phyloP scores from a whole-genome alignment of 2,329 filamentous ascomycete species.

The Verticillium nonalfalfae region DNA sequence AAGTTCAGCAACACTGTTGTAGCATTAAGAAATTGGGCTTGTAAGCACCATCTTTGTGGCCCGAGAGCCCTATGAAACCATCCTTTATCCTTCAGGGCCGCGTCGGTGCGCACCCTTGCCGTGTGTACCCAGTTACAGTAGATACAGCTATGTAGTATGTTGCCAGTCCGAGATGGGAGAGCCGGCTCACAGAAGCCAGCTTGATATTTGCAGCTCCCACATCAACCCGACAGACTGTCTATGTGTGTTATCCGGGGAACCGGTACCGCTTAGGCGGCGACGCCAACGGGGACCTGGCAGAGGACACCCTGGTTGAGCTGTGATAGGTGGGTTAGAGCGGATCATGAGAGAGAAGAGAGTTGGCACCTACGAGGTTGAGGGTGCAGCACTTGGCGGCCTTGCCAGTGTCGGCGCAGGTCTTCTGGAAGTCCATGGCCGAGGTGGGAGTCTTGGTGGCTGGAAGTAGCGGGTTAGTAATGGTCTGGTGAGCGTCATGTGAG shows the following conservation, averaged over 20 bases:
- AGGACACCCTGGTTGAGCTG: conserved; percentile 26
- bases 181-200: background rate
- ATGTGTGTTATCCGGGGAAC: background rate
- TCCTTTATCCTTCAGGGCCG: background rate
- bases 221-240: too few relatives aligned
- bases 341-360: background rate
- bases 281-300: conserved; percentile 23
- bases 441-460: conserved; percentile 25
- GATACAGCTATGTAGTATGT: background rate
- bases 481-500: background rate
- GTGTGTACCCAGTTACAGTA: background rate
- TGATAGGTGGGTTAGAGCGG: background rate
- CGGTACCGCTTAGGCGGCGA: conserved; percentile 15
- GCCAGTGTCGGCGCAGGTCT: conserved; percentile 38
- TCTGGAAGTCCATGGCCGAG: conserved; percentile 33
- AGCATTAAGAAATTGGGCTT: background rate
- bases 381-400: conserved; percentile 53
- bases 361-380: conserved; percentile 32
- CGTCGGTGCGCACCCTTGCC: background rate
- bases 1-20: background rate
- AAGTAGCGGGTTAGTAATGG: background rate
- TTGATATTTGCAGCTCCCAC: background rate
- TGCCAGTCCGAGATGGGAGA: background rate
- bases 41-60: background rate
- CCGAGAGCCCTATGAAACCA: background rate